These are phyloP conservation scores for Lepidopterella palustris DNA, from an alignment of 495 filamentous ascomycete species.

Conservation along the genomic window DNA sequence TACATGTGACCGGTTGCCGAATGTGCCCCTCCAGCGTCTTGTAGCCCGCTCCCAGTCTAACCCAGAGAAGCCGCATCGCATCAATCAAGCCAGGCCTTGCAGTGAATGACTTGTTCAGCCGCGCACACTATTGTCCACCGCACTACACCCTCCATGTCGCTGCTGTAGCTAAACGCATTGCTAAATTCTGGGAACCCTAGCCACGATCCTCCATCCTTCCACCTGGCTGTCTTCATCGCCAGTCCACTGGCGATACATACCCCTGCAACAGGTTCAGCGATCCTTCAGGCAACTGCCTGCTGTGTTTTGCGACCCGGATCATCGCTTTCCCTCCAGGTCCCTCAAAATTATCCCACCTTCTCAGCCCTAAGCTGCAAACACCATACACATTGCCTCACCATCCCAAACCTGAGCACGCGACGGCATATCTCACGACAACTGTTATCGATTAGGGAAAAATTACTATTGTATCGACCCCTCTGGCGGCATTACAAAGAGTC, in stretches of 20 bases:
- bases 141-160: not conserved
- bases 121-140: not conserved
- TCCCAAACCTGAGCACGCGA: not conserved
- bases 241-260: not conserved
- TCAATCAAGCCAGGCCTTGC: not conserved
- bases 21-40: not conserved
- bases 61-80: not conserved
- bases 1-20: slow-evolving; percentile 3
- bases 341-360: slow-evolving; percentile 1
- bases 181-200: not conserved
- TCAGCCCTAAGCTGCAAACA: slow-evolving; percentile 3
- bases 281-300: slow-evolving; percentile 1
- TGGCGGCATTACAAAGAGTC: not conserved
- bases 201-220: not conserved
- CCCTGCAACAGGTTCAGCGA: not conserved
- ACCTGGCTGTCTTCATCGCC: too few species aligned
- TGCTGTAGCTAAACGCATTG: not conserved
- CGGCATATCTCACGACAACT: not conserved
- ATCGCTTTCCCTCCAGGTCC: slow-evolving; percentile 3
- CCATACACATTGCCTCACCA: not conserved
- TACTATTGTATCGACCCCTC: not conserved
- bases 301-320: not conserved
- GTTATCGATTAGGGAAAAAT: not conserved
- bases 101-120: not conserved
- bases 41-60: not conserved